phyloP scores from a whole-genome alignment of 2,329 filamentous ascomycete genomes.

The Zymoseptoria brevis region DNA sequence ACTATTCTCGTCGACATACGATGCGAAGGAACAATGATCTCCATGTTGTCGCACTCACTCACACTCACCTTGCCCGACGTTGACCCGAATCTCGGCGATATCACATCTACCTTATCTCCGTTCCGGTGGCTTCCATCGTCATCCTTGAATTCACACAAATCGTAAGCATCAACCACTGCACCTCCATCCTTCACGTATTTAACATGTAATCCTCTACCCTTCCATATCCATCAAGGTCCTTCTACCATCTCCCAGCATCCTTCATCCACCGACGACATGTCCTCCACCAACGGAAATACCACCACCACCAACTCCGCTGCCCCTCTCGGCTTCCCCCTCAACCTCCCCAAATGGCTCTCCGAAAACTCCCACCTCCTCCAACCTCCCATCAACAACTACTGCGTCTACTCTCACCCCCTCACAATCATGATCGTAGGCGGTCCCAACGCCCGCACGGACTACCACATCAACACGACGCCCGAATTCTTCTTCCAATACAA shows the following conservation, averaged over 20 bases:
- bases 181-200: not conserved
- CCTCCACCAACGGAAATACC: not conserved
- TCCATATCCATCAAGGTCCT: not conserved
- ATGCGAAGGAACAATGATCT: too few species aligned
- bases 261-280: not conserved
- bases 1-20: too few species aligned
- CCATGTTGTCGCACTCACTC: not conserved
- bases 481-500: slow-evolving; percentile 98
- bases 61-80: not conserved
- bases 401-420: slow-evolving; percentile 78
- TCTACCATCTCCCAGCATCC: not conserved
- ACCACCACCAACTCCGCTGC: not conserved
- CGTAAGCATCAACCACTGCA: not conserved
- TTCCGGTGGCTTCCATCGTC: not conserved
- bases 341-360: slow-evolving; percentile 56
- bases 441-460: slow-evolving; percentile 92
- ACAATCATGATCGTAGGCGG: slow-evolving; percentile 94
- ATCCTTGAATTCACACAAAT: not conserved
- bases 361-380: slow-evolving; percentile 87
- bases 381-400: slow-evolving; percentile 95
- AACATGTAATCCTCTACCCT: not conserved
- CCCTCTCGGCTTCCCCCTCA: slow-evolving; percentile 30
- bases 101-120: not conserved
- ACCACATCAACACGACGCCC: slow-evolving; percentile 92
- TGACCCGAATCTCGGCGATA: not conserved